These are phyloP conservation scores for Colletotrichum karsti DNA, from an alignment of 2,329 filamentous ascomycete species.

Conservation along the genomic window DNA sequence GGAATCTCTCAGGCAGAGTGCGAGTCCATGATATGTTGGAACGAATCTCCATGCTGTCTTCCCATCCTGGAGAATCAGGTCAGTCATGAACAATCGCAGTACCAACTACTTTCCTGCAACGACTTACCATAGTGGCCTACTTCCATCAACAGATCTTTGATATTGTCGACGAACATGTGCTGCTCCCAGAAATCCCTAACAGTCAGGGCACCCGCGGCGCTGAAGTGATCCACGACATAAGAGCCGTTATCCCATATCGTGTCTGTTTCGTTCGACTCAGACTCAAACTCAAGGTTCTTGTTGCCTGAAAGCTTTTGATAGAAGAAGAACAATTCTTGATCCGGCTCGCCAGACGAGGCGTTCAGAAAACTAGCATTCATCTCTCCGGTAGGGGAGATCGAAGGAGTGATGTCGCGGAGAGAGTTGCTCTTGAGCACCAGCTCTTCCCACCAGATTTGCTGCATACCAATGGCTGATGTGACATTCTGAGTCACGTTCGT, in stretches of 20 bases:
- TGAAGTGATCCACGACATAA: constrained; percentile 43
- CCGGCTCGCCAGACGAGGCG: not conserved
- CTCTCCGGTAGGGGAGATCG: not conserved
- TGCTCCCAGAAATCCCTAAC: constrained; percentile 48
- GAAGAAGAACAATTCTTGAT: not conserved
- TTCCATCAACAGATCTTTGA: constrained; percentile 37
- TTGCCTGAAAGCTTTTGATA: not conserved
- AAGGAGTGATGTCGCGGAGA: not conserved
- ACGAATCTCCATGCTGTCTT: constrained; percentile 43
- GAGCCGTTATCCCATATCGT: constrained; percentile 32
- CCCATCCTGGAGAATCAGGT: constrained; percentile 32
- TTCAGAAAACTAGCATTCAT: not conserved
- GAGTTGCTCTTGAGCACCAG: not conserved
- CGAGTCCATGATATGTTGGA: constrained; percentile 46
- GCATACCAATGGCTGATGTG: not conserved
- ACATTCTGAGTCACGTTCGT: not conserved
- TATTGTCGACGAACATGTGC: constrained; percentile 41
- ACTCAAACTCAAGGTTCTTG: not conserved
- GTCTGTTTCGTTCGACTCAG: not conserved
- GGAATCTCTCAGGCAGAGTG: constrained; percentile 38
- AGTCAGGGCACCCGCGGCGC: constrained; percentile 41
- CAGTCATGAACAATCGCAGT: not conserved
- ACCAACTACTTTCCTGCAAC: no score
- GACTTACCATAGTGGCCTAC: constrained; percentile 41
- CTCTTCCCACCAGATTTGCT: not conserved